Evolutionary conservation across 2,329 filamentous ascomycete genomes (phyloP).

Genomic region (Fusarium sp.): DNA sequence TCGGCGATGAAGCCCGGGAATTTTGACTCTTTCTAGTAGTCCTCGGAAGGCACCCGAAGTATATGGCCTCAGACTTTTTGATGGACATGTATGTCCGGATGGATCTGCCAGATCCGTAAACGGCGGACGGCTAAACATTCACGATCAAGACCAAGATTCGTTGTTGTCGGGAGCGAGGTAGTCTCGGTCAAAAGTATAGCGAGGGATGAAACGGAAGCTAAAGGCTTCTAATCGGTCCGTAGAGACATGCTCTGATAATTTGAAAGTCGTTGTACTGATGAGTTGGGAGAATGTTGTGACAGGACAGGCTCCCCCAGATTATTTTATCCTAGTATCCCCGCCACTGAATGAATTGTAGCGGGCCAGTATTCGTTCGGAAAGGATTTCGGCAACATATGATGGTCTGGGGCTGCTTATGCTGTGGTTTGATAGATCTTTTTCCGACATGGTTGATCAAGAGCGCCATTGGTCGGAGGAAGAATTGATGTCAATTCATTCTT

Average conservation of each 20-base stretch:
- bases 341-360: constrained; percentile 11
- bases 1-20: constrained; percentile 21
- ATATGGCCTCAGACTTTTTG: constrained; percentile 4
- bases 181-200: constrained; percentile 18
- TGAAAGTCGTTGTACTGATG: constrained; percentile 18
- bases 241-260: constrained; percentile 16
- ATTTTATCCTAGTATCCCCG: constrained; percentile 24
- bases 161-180: not conserved
- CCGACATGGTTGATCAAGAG: constrained; percentile 21
- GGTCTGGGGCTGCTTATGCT: constrained; percentile 14
- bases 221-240: constrained; percentile 35
- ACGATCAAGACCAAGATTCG: not conserved
- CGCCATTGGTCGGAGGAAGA: constrained; percentile 35
- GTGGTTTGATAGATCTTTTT: constrained; percentile 34
- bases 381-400: constrained; percentile 30
- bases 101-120: constrained; percentile 13
- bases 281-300: constrained; percentile 2
- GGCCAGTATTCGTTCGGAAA: constrained; percentile 22
- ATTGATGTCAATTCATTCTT: constrained; percentile 48
- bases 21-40: not conserved
- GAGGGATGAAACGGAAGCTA: constrained; percentile 31
- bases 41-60: constrained; percentile 29
- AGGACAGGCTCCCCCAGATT: constrained; percentile 34
- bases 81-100: constrained; percentile 35
- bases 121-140: constrained; percentile 15